Base-by-base conservation (phyloP, 257 asterid genomes). In the Salvia rosmarinus region DNA sequence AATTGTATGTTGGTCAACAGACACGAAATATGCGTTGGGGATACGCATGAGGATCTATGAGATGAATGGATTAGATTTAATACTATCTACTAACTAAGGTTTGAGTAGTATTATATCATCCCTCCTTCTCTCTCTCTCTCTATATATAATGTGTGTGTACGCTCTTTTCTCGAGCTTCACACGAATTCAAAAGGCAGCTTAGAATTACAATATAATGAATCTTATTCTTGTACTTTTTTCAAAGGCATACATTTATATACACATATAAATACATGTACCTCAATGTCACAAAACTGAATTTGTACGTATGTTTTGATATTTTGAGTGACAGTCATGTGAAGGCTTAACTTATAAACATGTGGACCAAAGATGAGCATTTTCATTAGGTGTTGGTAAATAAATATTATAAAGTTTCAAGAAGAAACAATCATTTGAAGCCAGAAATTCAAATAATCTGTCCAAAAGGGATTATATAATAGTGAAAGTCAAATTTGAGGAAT, bases 291-390 rank as follows among this genome's bases (percentile, higher is more conserved):
- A 2, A 54, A 23, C 4, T 40, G 2, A 10, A 5, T 56, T 58
- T 67, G 75, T 68, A 60, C 0, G 25, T 11, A 30, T 68, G 61
- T 39, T 11, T 50, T 51, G 70, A 59, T 59, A 68, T 75, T 75
- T 69, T 75, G 59, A 5, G 50, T 20, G 75, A 75, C 52, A 69
- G 52, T 21, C 37, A 67, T 49, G 34, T 35, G 30, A 9, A 57
- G 11, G 6, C 23, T 50, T 34, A 68, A 50, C 57, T 32, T 62
- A 37, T 75, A 59, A 35, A 32, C 32, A 50, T 39, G 64, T 49
- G 74, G 70, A 23, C 79, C 68, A 46, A 64, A 60, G 64, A n/a
- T 60, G 61, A 20, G 58, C 64, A 40, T 59, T 68, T 62, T 37
- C 37, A 39, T 64, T 68, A 75, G 70, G 59, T 68, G 75, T 37